These are phyloP conservation scores for Cordyceps tenuipes DNA, from an alignment of 2,329 filamentous ascomycete species.

Conservation along the genomic window DNA sequence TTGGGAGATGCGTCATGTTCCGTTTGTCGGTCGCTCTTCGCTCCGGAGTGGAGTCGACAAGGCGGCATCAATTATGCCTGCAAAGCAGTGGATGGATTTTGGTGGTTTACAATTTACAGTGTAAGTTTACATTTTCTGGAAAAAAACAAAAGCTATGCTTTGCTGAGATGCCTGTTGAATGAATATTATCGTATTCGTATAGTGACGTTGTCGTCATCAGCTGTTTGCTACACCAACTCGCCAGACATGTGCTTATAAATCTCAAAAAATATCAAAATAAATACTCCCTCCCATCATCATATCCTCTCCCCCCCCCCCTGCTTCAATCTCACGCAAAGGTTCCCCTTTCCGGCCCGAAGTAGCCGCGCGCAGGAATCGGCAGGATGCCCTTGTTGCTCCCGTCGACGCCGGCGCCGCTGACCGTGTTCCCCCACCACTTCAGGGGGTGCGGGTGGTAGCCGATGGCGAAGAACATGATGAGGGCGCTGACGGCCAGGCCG, in stretches of 20 bases:
- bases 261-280: background rate
- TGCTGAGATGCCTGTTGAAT: slow-evolving; percentile 6
- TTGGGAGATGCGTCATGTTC: slow-evolving; percentile 13
- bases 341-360: slow-evolving; percentile 22
- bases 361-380: slow-evolving; percentile 19
- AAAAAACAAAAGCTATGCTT: no score
- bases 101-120: no score
- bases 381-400: slow-evolving; percentile 17
- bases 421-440: slow-evolving; percentile 37
- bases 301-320: background rate
- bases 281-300: background rate
- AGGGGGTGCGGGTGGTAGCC: slow-evolving; percentile 27
- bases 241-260: background rate
- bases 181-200: background rate
- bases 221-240: background rate
- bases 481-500: slow-evolving; percentile 32
- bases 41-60: slow-evolving; percentile 1
- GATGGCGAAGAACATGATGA: slow-evolving; percentile 37
- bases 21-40: background rate
- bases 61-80: background rate
- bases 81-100: no score
- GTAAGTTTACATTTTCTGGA: no score
- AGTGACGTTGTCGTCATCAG: background rate
- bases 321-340: slow-evolving; percentile 15
- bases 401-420: slow-evolving; percentile 14